A percentile compares a stretch with the other conserved stretches of the same genome.
These are phyloP conservation scores for Amphibolis antarctica DNA, from an alignment of 106 monocot species.

Conservation along the genomic window DNA sequence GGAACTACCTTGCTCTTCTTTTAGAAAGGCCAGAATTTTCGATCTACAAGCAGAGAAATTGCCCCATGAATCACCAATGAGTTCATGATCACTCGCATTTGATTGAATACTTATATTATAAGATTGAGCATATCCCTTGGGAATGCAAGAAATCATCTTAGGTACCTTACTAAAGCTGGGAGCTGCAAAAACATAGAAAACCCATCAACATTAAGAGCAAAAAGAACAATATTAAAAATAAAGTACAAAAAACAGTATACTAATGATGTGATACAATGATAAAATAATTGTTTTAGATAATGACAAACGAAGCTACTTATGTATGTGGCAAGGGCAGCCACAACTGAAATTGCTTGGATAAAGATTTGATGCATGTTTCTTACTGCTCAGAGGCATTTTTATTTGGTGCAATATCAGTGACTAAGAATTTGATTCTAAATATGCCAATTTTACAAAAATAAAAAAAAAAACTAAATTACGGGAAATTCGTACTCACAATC, in stretches of 20 bases:
- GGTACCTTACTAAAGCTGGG: background rate
- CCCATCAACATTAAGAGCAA: background rate
- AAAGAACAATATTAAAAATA: background rate
- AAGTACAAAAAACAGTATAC: background rate
- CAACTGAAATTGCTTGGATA: too few species aligned
- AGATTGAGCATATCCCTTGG: conserved; percentile 2
- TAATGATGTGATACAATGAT: background rate
- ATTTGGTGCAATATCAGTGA: too few species aligned
- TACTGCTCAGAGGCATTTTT: too few species aligned
- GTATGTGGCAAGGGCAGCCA: too few species aligned
- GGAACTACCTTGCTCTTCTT: conserved; percentile 2
- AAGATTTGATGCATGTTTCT: too few species aligned
- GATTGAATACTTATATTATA: conserved; percentile 6
- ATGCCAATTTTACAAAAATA: too few species aligned
- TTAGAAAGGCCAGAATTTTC: background rate
- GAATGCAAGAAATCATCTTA: conserved; percentile 7
- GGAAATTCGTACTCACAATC: too few species aligned
- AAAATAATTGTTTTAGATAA: too few species aligned
- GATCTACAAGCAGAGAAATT: conserved; percentile 9
- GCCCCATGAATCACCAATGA: conserved; percentile 8
- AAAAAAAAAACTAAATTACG: too few species aligned
- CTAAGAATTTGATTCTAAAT: too few species aligned
- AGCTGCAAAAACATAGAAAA: background rate
- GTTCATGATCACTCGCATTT: background rate
- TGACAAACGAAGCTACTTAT: too few species aligned